Evolutionary conservation across 2,329 filamentous ascomycete species (phyloP).

Genomic region (Hypocreales sp.): DNA sequence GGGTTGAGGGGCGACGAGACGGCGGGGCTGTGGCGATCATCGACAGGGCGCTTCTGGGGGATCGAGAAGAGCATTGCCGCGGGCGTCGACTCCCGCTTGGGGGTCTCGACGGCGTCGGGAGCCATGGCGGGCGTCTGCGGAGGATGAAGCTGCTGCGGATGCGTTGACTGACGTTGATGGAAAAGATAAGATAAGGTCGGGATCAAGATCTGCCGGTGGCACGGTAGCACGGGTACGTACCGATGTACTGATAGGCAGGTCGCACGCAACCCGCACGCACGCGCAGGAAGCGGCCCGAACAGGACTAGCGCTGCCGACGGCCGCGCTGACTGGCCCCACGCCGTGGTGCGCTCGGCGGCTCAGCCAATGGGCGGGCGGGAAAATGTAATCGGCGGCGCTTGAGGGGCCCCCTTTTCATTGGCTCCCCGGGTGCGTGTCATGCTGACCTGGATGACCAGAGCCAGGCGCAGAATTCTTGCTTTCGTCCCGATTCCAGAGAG

Average conservation of each 20-base stretch:
- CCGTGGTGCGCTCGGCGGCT: slow-evolving; percentile 1
- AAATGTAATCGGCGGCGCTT: slow-evolving; percentile 5
- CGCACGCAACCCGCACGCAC: too few relatives aligned
- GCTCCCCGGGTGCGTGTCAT: too few relatives aligned
- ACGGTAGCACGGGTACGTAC: neutral
- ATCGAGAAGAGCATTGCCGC: slow-evolving; percentile 28
- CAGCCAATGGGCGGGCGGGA: slow-evolving; percentile 5
- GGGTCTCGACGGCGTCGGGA: slow-evolving; percentile 19
- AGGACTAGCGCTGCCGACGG: slow-evolving; percentile 8
- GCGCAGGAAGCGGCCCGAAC: too few relatives aligned
- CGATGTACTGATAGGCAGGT: too few relatives aligned
- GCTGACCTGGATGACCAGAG: too few relatives aligned
- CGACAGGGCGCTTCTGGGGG: slow-evolving; percentile 49
- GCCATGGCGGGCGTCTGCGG: slow-evolving; percentile 13
- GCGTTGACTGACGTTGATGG: neutral
- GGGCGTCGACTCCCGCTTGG: slow-evolving; percentile 25
- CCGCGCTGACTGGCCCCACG: slow-evolving; percentile 6
- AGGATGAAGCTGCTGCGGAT: neutral
- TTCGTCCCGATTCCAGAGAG: too few relatives aligned
- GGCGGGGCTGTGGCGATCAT: slow-evolving; percentile 54
- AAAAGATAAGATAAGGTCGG: slow-evolving; percentile 2
- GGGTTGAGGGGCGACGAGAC: slow-evolving; percentile 64
- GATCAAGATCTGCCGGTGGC: neutral
- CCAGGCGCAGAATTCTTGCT: too few relatives aligned
- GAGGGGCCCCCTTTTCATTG: slow-evolving; percentile 3